Percentiles rank a stretch among this genome's conserved stretches.
Conservation (phyloP, 257 asterid species). For the Schizonepeta tenuifolia region DNA sequence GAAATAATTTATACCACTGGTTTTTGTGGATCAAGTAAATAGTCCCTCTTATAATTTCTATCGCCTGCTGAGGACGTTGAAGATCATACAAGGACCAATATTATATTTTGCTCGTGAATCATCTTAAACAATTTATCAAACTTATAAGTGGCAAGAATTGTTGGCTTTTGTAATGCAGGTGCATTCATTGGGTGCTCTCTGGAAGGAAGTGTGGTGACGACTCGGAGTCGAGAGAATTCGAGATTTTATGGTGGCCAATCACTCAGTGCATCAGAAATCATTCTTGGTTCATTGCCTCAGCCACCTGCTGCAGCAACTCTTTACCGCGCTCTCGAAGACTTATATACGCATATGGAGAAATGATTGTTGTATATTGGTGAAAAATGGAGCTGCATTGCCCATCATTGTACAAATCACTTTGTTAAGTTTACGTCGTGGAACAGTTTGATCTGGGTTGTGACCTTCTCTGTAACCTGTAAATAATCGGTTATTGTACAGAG, state of each 20-base stretch:
- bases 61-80: background rate
- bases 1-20: background rate
- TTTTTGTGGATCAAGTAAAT: background rate
- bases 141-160: background rate
- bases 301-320: constrained; percentile 96
- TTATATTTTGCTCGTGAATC: background rate
- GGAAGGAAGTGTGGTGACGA: constrained; percentile 85
- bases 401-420: constrained; percentile 15
- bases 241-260: constrained; percentile 90
- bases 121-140: background rate
- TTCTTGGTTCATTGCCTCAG: constrained; percentile 77
- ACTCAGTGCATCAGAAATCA: constrained; percentile 64
- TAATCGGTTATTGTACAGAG: constrained; percentile 35
- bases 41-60: background rate
- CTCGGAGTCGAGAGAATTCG: constrained; percentile 73
- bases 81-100: background rate
- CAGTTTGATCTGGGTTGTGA: background rate
- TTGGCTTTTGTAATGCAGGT: constrained; percentile 53
- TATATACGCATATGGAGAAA: constrained; percentile 58
- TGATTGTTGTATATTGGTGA: constrained; percentile 25
- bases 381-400: background rate
- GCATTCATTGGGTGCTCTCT: constrained; percentile 95
- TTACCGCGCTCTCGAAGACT: constrained; percentile 71
- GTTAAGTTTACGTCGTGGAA: background rate
- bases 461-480: constrained; percentile 36